Evolutionary conservation across 129 eudicot species (phyloP).

Genomic region (Sambucus nigra): DNA sequence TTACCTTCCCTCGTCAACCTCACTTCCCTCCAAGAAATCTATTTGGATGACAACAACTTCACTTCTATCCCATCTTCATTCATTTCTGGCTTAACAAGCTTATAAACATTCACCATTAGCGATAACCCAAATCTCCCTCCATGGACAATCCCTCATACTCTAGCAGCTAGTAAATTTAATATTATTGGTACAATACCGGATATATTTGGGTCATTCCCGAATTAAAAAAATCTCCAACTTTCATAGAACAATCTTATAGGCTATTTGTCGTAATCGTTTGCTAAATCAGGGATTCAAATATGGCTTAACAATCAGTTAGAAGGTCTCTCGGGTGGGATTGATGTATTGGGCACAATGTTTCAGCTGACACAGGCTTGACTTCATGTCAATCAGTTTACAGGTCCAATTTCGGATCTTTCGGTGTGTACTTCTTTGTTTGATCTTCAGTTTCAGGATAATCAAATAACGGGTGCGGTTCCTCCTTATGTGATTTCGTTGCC

Average conservation of each 20-base stretch:
- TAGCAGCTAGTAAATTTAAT: slow-evolving; percentile 35
- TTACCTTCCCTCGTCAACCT: slow-evolving; percentile 43
- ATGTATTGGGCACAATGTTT: slow-evolving; percentile 37
- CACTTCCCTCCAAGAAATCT: slow-evolving; percentile 14
- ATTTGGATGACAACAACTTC: slow-evolving; percentile 47
- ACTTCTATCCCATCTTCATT: slow-evolving; percentile 32
- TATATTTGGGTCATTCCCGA: slow-evolving; percentile 29
- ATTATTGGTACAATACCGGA: slow-evolving; percentile 45
- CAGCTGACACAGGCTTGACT: slow-evolving; percentile 47
- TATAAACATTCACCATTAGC: slow-evolving; percentile 38
- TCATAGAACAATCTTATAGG: slow-evolving; percentile 68
- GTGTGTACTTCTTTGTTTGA: slow-evolving; percentile 28
- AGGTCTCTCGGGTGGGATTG: slow-evolving; percentile 49
- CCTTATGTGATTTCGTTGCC: slow-evolving; percentile 38
- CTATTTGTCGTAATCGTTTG: slow-evolving; percentile 27
- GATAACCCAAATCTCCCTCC: slow-evolving; percentile 34
- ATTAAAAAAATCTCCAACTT: slow-evolving; percentile 33
- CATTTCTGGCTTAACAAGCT: slow-evolving; percentile 30
- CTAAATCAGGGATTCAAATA: slow-evolving; percentile 39
- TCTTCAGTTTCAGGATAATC: slow-evolving; percentile 56
- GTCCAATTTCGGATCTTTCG: slow-evolving; percentile 56
- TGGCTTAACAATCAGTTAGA: slow-evolving; percentile 45
- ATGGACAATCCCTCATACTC: slow-evolving; percentile 41
- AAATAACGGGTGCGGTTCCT: slow-evolving; percentile 55
- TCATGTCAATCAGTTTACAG: slow-evolving; percentile 42